Base-by-base conservation (phyloP, 2,329 filamentous ascomycete genomes). In the Aspergillus japonicus region DNA sequence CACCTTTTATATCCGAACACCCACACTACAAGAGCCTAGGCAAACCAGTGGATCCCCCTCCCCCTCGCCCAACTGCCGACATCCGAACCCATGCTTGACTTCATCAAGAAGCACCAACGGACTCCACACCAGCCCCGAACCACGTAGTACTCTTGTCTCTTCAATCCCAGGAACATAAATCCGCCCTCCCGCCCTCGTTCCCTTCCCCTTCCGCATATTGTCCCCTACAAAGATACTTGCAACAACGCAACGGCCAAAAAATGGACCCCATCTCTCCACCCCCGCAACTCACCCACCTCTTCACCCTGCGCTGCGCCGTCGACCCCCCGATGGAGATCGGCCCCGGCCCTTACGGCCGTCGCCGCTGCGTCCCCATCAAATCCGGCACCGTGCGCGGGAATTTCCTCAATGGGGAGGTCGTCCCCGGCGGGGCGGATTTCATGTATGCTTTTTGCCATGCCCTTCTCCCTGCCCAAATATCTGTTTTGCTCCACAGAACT, bases 371-470 rank as follows among this genome's bases (percentile, higher is more conserved):
- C 12, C 65, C 65, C 6, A 69, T 70, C 21, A 61, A 62, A 21
- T 63, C 64, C 1, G 67, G 65, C 0, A 63, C 63, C 1, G 67
- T 69, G n/a, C 6, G 49, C 7, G 67, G 67, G 11, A 66, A 67
- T 2, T 64, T 66, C 54, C 42, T 71, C 6, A 67, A 64, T 6
- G 69, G 67, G 8, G 63, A 68, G 55, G 63, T 71, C 8, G 57
- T 69, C 14, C 68, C 69, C 8, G 68, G 65, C 14, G 69, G 67
- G 1, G 68, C 68, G 23, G 68, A 71, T 56, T 71, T 69, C 14
- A 69, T 69, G 68, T 70, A 62, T 23, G 50, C 21, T 4, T 51
- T 12, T 12, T 35, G 33, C 44, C 39, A 1, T 1, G 5, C n/a
- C 19, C n/a, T 6, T 5, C 29, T 16, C 19, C 24, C 16, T 21